A percentile compares a stretch with the other conserved stretches of the same genome.
phyloP scores from a whole-genome alignment of 1,284 basidiomycete genomes.

The Earliella scabrosa region DNA sequence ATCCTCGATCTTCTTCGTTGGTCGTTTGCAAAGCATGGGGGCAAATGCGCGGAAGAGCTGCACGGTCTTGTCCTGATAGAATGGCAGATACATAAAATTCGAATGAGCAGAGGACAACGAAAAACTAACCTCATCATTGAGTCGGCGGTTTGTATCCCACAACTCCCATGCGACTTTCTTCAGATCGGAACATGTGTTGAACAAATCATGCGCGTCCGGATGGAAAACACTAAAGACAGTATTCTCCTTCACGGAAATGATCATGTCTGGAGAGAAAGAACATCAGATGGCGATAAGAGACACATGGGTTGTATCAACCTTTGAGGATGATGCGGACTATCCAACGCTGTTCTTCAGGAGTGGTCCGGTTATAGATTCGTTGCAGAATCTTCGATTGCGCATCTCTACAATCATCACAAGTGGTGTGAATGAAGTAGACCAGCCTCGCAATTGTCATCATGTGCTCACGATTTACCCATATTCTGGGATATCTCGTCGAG shows the following conservation, averaged over 20 bases:
- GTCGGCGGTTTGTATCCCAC: slow-evolving; percentile 63
- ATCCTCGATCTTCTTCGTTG: slow-evolving; percentile 77
- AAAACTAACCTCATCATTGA: slow-evolving; percentile 60
- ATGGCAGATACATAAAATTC: neutral
- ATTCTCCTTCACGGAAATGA: slow-evolving; percentile 84
- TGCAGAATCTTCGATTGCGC: slow-evolving; percentile 76
- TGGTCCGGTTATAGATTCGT: slow-evolving; percentile 76
- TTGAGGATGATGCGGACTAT: slow-evolving; percentile 92
- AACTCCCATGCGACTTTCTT: slow-evolving; percentile 89
- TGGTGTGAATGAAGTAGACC: neutral
- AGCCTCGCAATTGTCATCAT: neutral
- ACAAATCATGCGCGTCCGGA: slow-evolving; percentile 87
- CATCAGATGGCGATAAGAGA: neutral
- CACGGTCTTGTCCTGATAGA: slow-evolving; percentile 73
- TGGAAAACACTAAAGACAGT: slow-evolving; percentile 89
- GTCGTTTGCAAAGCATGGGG: slow-evolving; percentile 92
- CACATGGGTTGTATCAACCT: slow-evolving; percentile 50
- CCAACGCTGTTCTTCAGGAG: slow-evolving; percentile 89
- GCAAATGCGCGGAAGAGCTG: slow-evolving; percentile 85
- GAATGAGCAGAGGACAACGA: neutral
- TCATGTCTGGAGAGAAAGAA: slow-evolving; percentile 56
- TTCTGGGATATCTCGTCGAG: slow-evolving; percentile 77
- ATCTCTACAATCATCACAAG: slow-evolving; percentile 51
- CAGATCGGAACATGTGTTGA: slow-evolving; percentile 93
- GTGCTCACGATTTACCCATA: slow-evolving; percentile 70